A percentile compares a stretch with the other conserved stretches of the same genome.
Evolutionary conservation across 352 stramenopile genomes (phyloP).

Genomic region (Globisporangium iwayamae): DNA sequence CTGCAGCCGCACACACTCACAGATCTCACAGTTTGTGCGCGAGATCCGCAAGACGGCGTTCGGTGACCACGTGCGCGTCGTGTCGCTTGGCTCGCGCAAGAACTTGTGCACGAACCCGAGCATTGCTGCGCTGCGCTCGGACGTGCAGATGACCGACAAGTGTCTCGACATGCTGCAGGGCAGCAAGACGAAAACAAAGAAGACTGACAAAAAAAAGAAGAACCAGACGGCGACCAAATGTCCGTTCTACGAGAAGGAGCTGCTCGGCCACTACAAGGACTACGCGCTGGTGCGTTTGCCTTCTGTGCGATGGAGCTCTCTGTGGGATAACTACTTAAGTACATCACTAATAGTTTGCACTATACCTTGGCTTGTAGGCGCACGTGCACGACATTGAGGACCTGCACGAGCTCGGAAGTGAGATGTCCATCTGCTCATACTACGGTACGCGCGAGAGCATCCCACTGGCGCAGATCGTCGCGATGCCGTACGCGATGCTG

Average conservation of each 20-base stretch:
- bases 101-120: conserved; percentile 79
- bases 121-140: conserved; percentile 60
- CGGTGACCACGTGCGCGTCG: conserved; percentile 57
- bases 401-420: conserved; percentile 83
- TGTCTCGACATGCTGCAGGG: conserved; percentile 86
- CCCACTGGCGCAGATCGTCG: conserved; percentile 84
- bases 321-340: too few relatives aligned
- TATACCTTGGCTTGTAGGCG: conserved; percentile 32
- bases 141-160: conserved; percentile 81
- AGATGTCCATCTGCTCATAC: conserved; percentile 95
- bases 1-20: conserved; percentile 88
- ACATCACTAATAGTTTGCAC: too few relatives aligned
- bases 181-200: conserved; percentile 40
- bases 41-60: conserved; percentile 86
- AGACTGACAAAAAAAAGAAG: conserved; percentile 32
- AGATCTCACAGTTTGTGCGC: conserved; percentile 87
- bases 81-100: conserved; percentile 82
- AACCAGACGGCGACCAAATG: conserved; percentile 66
- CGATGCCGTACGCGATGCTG: conserved; percentile 92
- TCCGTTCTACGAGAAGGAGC: conserved; percentile 77
- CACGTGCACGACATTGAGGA: conserved; percentile 96
- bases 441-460: conserved; percentile 93
- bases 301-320: not conserved
- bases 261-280: conserved; percentile 70
- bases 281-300: conserved; percentile 59